Base-by-base conservation (phyloP, 768 basidiomycete genomes). In the Tricholoma sp. region DNA sequence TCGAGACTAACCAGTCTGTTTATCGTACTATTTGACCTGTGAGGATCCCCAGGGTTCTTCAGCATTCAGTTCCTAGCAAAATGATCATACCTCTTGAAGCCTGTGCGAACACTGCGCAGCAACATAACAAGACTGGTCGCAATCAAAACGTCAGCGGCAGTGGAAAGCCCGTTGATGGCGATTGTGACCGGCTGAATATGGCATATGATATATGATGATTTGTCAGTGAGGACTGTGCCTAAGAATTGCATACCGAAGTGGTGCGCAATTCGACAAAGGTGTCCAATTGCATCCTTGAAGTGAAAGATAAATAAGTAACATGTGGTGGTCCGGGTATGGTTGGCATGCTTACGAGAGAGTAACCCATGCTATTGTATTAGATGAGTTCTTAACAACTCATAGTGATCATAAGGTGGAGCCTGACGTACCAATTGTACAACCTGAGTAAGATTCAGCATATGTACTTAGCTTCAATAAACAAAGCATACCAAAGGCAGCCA, bases 161-260 rank as follows among this genome's bases (percentile, higher is more conserved):
- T 76, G 2, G 80, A 76, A 3, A 78, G 64, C 0, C 73, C 80
- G 59, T 84, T 84, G 60, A 84, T 76, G 1, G 80, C 68, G 51
- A 78, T 78, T 0, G 81, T 77, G 36, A 83, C 65, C 3, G 73
- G 72, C 77, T 80, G 29, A 8, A 24, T 7, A 13, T 28, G 36
- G 36, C 51, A n/a, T n/a, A n/a, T n/a, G n/a, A n/a, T n/a, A 47
- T n/a, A n/a, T 3, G 15, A 13, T 13, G 20, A 24, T 9, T 44
- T 10, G 9, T 44, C 24, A 47, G 39, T n/a, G 5, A 13, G 9
- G 11, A 29, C 18, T 0, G 3, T 12, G 4, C 3, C 13, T 15
- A 51, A 50, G 55, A 41, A 28, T 37, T 15, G 61, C 71, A 20
- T 44, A 77, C 78, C 52, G 70, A 70, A 20, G 77, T 73, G 0